These are phyloP conservation scores for Vicia sativa DNA, from an alignment of 306 rosid genomes.

Conservation along the genomic window DNA sequence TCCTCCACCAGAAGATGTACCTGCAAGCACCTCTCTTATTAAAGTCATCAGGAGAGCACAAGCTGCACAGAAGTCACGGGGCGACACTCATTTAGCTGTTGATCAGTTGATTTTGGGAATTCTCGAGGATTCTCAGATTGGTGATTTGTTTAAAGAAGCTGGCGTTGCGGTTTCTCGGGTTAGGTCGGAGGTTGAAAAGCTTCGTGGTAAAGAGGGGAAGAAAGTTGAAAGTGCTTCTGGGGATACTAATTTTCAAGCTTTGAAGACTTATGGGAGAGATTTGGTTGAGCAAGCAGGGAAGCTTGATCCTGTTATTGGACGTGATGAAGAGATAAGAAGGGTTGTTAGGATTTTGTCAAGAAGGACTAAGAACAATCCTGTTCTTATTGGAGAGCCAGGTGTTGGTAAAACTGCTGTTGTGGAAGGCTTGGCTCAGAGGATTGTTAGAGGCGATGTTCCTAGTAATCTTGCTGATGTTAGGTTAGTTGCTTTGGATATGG, in stretches of 20 bases:
- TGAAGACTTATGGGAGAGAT: conserved; percentile 85
- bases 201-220: conserved; percentile 82
- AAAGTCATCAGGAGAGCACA: conserved; percentile 79
- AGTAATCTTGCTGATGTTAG: conserved; percentile 86
- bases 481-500: conserved; percentile 92
- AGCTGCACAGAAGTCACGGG: conserved; percentile 69
- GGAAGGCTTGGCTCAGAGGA: conserved; percentile 91
- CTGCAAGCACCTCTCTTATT: conserved; percentile 67
- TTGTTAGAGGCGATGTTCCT: conserved; percentile 82
- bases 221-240: conserved; percentile 90
- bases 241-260: conserved; percentile 73
- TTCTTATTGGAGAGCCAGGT: conserved; percentile 94
- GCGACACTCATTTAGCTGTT: conserved; percentile 87
- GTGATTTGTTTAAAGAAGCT: conserved; percentile 81
- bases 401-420: conserved; percentile 96
- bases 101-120: conserved; percentile 85
- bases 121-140: conserved; percentile 85
- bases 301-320: conserved; percentile 88
- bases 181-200: conserved; percentile 74
- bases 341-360: conserved; percentile 80
- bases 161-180: conserved; percentile 66
- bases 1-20: conserved; percentile 79
- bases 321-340: conserved; percentile 86
- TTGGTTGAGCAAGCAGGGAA: conserved; percentile 88
- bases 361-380: conserved; percentile 89